These are phyloP conservation scores for Aquilaria malaccensis DNA, from an alignment of 345 rosid genomes.

Conservation along the genomic window DNA sequence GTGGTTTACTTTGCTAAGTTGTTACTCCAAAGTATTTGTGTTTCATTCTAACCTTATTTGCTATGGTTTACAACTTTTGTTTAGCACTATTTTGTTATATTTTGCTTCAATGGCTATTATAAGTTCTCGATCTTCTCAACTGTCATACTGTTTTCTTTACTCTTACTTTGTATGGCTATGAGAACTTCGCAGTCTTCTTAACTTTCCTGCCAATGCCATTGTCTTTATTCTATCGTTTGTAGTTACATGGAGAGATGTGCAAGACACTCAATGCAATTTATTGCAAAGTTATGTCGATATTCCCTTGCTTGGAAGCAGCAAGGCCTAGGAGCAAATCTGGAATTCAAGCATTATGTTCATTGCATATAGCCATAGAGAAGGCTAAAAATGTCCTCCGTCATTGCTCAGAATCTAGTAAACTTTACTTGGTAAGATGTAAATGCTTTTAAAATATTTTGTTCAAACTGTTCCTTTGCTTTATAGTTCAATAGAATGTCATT, in stretches of 20 bases:
- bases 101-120: too few species aligned
- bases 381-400: conserved; percentile 80
- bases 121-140: too few species aligned
- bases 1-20: too few species aligned
- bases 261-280: conserved; percentile 61
- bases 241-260: conserved; percentile 96
- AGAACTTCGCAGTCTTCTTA: too few species aligned
- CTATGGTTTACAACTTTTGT: too few species aligned
- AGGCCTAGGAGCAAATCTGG: conserved; percentile 97
- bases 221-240: conserved; percentile 14
- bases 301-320: conserved; percentile 95
- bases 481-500: neutral
- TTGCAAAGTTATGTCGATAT: conserved; percentile 63
- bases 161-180: too few species aligned
- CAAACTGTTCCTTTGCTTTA: conserved; percentile 1
- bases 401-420: conserved; percentile 89
- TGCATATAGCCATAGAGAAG: conserved; percentile 92
- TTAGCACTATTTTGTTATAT: too few species aligned
- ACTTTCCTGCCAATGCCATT: too few species aligned
- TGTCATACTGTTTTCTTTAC: too few species aligned
- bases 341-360: conserved; percentile 85
- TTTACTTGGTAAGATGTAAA: conserved; percentile 61
- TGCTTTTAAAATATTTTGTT: neutral
- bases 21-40: too few species aligned
- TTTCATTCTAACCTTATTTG: too few species aligned